These are phyloP conservation scores for Entrophospora sp. DNA, from an alignment of 192 early-diverging fungal genomes.

Conservation along the genomic window DNA sequence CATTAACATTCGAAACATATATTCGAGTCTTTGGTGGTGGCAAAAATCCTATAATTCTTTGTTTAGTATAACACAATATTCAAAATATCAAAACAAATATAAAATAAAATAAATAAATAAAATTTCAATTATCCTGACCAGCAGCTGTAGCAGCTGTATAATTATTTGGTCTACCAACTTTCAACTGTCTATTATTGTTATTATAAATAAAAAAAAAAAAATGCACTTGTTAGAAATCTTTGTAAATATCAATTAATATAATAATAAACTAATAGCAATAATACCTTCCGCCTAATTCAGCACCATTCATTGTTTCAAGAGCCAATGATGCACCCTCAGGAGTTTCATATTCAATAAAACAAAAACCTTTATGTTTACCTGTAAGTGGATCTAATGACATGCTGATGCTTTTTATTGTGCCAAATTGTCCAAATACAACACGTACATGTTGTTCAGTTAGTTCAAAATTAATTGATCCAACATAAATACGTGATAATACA, in stretches of 20 bases:
- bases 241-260: slow-evolving; percentile 19
- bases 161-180: slow-evolving; percentile 81
- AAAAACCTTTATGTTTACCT: slow-evolving; percentile 81
- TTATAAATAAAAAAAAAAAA: not conserved
- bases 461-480: slow-evolving; percentile 82
- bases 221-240: not conserved
- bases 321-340: slow-evolving; percentile 80
- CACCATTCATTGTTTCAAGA: slow-evolving; percentile 70
- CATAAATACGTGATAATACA: slow-evolving; percentile 51
- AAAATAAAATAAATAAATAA: not conserved
- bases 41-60: slow-evolving; percentile 37
- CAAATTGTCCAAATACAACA: slow-evolving; percentile 70
- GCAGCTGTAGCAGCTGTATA: slow-evolving; percentile 53
- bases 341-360: slow-evolving; percentile 83
- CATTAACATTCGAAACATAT: slow-evolving; percentile 80
- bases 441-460: slow-evolving; percentile 73
- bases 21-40: slow-evolving; percentile 56
- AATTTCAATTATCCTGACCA: slow-evolving; percentile 26
- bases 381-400: slow-evolving; percentile 69
- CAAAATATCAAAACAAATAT: not conserved
- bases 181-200: slow-evolving; percentile 48
- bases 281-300: slow-evolving; percentile 70
- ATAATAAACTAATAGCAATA: slow-evolving; percentile 13
- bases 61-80: not conserved
- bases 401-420: slow-evolving; percentile 63